Evolutionary conservation across 2,329 filamentous ascomycete genomes (phyloP).

Genomic region (Aspergillus sojae): DNA sequence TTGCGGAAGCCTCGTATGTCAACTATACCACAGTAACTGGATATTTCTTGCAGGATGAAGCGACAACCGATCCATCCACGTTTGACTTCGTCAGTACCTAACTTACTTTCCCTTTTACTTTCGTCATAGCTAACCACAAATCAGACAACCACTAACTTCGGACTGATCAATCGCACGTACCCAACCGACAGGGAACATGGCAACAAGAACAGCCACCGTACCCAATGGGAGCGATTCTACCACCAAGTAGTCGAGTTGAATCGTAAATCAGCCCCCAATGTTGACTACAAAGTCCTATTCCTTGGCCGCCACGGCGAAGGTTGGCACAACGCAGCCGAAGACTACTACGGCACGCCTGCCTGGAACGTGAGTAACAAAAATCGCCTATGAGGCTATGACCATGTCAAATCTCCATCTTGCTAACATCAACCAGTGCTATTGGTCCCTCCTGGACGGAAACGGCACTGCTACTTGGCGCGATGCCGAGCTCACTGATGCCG

Average conservation of each 20-base stretch:
- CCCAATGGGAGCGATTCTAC: slow-evolving; percentile 61
- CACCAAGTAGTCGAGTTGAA: slow-evolving; percentile 53
- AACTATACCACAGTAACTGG: slow-evolving; percentile 48
- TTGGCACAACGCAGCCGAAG: slow-evolving; percentile 62
- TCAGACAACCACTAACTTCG: slow-evolving; percentile 48
- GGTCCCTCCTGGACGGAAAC: slow-evolving; percentile 60
- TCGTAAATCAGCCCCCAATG: slow-evolving; percentile 37
- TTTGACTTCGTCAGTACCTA: slow-evolving; percentile 51
- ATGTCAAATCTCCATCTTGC: neutral
- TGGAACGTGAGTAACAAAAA: slow-evolving; percentile 57
- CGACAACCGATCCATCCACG: slow-evolving; percentile 45
- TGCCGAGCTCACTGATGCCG: slow-evolving; percentile 56
- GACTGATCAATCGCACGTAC: slow-evolving; percentile 53
- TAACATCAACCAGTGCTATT: slow-evolving; percentile 52
- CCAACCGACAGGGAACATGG: slow-evolving; percentile 35
- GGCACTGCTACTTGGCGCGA: slow-evolving; percentile 58
- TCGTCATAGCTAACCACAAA: neutral
- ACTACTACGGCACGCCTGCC: slow-evolving; percentile 59
- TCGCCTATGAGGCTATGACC: too few species aligned
- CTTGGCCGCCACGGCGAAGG: slow-evolving; percentile 64
- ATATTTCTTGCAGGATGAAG: slow-evolving; percentile 54
- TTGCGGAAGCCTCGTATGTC: slow-evolving; percentile 57
- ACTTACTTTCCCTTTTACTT: neutral
- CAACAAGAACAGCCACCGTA: slow-evolving; percentile 35
- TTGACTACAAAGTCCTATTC: slow-evolving; percentile 60